These are phyloP conservation scores for Penicillium roqueforti DNA, from an alignment of 495 filamentous ascomycete species.

Conservation along the genomic window DNA sequence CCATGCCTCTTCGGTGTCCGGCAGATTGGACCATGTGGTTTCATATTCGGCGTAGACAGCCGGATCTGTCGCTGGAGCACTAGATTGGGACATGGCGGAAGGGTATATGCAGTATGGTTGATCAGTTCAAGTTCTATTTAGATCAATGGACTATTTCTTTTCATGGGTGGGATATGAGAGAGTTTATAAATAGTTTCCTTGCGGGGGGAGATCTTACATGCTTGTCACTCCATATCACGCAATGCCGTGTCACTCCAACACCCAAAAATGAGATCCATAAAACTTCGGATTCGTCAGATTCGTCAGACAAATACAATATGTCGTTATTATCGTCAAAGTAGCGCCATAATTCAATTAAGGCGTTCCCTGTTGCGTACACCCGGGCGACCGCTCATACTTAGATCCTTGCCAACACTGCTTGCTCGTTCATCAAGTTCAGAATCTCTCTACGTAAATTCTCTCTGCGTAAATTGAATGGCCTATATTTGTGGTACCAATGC, in stretches of 20 bases:
- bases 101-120: neutral
- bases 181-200: neutral
- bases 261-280: neutral
- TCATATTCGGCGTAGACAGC: slow-evolving; percentile 47
- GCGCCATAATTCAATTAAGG: too few species aligned
- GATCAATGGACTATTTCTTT: neutral
- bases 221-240: slow-evolving; percentile 1
- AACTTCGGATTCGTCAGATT: neutral
- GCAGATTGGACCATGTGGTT: slow-evolving; percentile 43
- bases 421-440: neutral
- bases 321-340: neutral
- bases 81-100: slow-evolving; percentile 14
- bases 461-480: neutral
- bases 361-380: neutral
- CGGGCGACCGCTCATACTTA: neutral
- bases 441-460: neutral
- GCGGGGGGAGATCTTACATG: neutral
- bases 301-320: neutral
- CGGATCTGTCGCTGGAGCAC: slow-evolving; percentile 42
- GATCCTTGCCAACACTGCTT: neutral
- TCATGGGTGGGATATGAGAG: neutral
- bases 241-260: neutral
- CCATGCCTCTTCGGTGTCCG: slow-evolving; percentile 45
- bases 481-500: neutral
- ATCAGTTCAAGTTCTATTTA: neutral